phyloP scores from a whole-genome alignment of 495 filamentous ascomycete species.

The Hypoxylon cercidicola region DNA sequence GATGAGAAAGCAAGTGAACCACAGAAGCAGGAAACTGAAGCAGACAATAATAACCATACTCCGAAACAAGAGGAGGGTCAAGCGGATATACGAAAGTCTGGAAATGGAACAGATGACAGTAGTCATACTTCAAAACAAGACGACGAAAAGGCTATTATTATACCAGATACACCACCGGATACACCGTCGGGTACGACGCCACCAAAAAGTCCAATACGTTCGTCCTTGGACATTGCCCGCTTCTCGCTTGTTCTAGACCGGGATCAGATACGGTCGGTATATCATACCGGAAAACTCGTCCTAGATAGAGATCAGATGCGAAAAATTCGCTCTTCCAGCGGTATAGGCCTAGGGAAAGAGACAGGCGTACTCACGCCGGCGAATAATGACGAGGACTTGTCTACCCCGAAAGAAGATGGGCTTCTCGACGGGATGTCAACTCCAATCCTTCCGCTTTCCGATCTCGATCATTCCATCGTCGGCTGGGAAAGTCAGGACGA shows the following conservation, averaged over 20 bases:
- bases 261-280: constrained; percentile 37
- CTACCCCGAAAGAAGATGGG: constrained; percentile 25
- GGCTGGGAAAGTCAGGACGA: constrained; percentile 73
- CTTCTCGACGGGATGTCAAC: constrained; percentile 19
- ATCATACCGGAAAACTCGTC: constrained; percentile 31
- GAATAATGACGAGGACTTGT: constrained; percentile 19
- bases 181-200: constrained; percentile 1
- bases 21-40: neutral
- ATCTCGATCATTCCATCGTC: constrained; percentile 60
- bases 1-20: neutral
- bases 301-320: constrained; percentile 32
- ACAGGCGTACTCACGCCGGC: neutral
- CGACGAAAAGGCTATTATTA: constrained; percentile 22
- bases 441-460: constrained; percentile 49
- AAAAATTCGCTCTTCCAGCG: constrained; percentile 30
- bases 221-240: constrained; percentile 30
- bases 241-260: constrained; percentile 34
- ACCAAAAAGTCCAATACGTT: constrained; percentile 13
- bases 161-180: neutral
- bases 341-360: constrained; percentile 17
- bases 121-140: constrained; percentile 23
- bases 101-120: constrained; percentile 16
- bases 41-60: neutral
- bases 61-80: constrained; percentile 2
- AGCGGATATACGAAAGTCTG: neutral